Base-by-base conservation (phyloP, 257 asterid genomes). In the Scutellaria barbata region DNA sequence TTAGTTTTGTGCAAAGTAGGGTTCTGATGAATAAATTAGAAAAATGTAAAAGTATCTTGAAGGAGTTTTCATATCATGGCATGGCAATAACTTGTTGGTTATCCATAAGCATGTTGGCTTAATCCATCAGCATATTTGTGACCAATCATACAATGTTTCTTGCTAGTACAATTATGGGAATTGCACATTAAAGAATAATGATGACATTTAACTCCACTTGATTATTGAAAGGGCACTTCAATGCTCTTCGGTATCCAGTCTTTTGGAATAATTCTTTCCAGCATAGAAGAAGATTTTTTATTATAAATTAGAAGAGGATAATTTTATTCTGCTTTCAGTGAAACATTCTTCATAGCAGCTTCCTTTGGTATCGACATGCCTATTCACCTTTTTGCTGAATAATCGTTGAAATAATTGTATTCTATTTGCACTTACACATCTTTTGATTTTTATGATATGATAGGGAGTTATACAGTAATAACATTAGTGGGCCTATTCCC, bases 381-480 rank as follows among this genome's bases (percentile, higher is more conserved):
- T 40, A 41, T 53, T 52, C 9, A 16, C 30, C 13, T 39, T 35
- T 47, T 74, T 62, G 47, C 51, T 14, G 22, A 33, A 45, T 58
- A 6, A 63, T 60, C 46, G 17, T 2, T 42, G 2, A 55, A 53
- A 59, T 33, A 47, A 54, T 50, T 52, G 47, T 63, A 10, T 64
- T 53, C 20, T 37, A 50, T 61, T 42, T 63, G 55, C 66, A 74
- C 82, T 77, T 45, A 59, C 37, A 7, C 9, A 13, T 46, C 53
- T 69, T 11, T 63, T 71, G 45, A 22, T 68, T 82, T 63, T 12
- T 73, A 63, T 69, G 17, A 47, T 74, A 25, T 69, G 69, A 69
- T 81, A 94, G 99, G 95, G 99, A 94, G 82, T 89, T 94, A 22
- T 91, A 94, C 80, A 94, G 98, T 77, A 94, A 94, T 73, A 94